A percentile compares a stretch with the other conserved stretches of the same genome.
phyloP scores from a whole-genome alignment of 352 stramenopile species.

The Globisporangium spinosum region DNA sequence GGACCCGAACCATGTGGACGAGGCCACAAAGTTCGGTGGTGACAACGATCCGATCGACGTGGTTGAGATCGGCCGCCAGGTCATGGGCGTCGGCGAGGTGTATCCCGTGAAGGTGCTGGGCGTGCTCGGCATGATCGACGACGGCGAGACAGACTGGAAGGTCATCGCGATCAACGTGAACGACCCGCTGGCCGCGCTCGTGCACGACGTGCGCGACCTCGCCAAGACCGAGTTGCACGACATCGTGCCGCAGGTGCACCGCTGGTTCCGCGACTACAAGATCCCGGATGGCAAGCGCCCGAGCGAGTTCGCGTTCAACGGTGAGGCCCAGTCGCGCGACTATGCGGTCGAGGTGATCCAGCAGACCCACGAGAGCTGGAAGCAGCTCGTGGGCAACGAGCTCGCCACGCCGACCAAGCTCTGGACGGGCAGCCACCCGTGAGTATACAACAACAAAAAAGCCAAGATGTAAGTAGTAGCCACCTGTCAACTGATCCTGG shows the following conservation, averaged over 20 bases:
- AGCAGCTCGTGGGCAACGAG: slow-evolving; percentile 66
- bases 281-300: slow-evolving; percentile 98
- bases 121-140: slow-evolving; percentile 98
- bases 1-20: slow-evolving; percentile 95
- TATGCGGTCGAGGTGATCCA: slow-evolving; percentile 91
- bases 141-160: slow-evolving; percentile 99
- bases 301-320: slow-evolving; percentile 98
- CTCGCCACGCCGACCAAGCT: slow-evolving; percentile 47
- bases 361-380: slow-evolving; percentile 87
- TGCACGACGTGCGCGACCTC: slow-evolving; percentile 93
- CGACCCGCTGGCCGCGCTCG: slow-evolving; percentile 92
- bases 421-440: slow-evolving; percentile 51
- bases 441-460: neutral
- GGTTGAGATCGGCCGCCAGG: slow-evolving; percentile 94
- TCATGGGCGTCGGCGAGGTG: slow-evolving; percentile 90
- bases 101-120: slow-evolving; percentile 97
- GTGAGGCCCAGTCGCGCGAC: slow-evolving; percentile 81
- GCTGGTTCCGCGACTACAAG: slow-evolving; percentile 99
- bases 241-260: slow-evolving; percentile 65
- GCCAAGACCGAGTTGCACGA: slow-evolving; percentile 69
- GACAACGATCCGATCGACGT: slow-evolving; percentile 99
- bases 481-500: neutral
- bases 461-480: neutral
- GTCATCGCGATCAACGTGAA: slow-evolving; percentile 95
- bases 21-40: slow-evolving; percentile 85